These are phyloP conservation scores for Rhizopogon sp. DNA, from an alignment of 768 basidiomycete species.

Conservation along the genomic window DNA sequence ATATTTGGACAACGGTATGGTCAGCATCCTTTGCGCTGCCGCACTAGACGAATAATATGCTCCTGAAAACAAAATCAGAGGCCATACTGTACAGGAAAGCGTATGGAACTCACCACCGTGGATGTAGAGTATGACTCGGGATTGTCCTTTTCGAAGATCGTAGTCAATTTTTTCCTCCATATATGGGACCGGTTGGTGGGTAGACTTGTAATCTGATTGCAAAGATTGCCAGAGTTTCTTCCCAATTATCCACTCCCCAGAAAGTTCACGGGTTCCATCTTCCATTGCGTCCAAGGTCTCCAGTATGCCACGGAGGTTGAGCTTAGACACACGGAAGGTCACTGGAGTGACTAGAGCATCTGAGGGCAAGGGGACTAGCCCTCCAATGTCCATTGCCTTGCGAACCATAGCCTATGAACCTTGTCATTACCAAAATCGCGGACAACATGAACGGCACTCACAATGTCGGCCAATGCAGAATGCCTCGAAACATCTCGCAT, in stretches of 20 bases:
- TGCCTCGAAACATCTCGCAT: constrained; percentile 82
- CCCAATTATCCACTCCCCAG: constrained; percentile 97
- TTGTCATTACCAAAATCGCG: constrained; percentile 1
- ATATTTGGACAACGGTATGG: constrained; percentile 86
- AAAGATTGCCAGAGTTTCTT: constrained; percentile 84
- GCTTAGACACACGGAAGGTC: constrained; percentile 75
- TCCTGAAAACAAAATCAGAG: constrained; percentile 37
- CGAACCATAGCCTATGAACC: constrained; percentile 42
- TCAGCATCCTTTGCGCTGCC: constrained; percentile 84
- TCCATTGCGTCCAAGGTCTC: constrained; percentile 70
- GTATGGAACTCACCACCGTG: constrained; percentile 68
- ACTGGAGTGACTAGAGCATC: constrained; percentile 95
- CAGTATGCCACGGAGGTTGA: constrained; percentile 76
- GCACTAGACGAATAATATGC: constrained; percentile 93
- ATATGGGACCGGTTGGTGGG: constrained; percentile 20
- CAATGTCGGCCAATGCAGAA: constrained; percentile 80
- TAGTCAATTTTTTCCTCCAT: constrained; percentile 13
- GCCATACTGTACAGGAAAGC: neutral
- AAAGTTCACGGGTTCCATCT: constrained; percentile 72
- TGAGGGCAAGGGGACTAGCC: constrained; percentile 80
- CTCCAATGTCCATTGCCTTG: constrained; percentile 69
- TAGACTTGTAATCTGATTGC: constrained; percentile 73
- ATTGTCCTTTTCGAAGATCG: constrained; percentile 40
- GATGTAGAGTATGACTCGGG: constrained; percentile 86
- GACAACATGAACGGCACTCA: constrained; percentile 29